Conservation (phyloP, 805 yeast genomes). For the Starmerella roubikii region DNA sequence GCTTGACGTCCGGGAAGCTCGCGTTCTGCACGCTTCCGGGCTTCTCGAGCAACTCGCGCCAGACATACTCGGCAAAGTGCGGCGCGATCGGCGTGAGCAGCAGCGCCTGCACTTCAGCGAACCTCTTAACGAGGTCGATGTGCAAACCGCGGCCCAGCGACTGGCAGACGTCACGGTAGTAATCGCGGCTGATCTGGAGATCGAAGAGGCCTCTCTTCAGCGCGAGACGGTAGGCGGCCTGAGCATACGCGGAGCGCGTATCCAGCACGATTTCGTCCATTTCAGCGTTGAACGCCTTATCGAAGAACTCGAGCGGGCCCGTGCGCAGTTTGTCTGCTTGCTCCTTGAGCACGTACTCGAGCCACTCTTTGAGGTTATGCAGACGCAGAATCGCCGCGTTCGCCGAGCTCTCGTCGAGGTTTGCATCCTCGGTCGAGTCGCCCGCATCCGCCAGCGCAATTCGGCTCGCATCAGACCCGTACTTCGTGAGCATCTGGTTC, state of each 20-base stretch:
- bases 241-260: constrained; percentile 54
- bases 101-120: constrained; percentile 76
- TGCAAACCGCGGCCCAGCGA: constrained; percentile 49
- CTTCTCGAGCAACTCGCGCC: constrained; percentile 66
- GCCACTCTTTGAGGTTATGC: constrained; percentile 88
- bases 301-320: constrained; percentile 43
- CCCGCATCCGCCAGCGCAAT: constrained; percentile 98
- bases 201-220: constrained; percentile 86
- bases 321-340: constrained; percentile 18
- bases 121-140: constrained; percentile 62
- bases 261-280: constrained; percentile 69
- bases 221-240: constrained; percentile 74
- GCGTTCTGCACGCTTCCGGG: constrained; percentile 57
- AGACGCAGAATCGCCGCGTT: constrained; percentile 94
- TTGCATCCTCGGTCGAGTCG: constrained; percentile 94
- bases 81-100: constrained; percentile 88
- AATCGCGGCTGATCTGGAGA: constrained; percentile 89
- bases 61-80: constrained; percentile 82
- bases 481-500: constrained; percentile 69
- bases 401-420: constrained; percentile 91
- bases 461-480: constrained; percentile 95
- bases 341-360: constrained; percentile 56
- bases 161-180: constrained; percentile 68
- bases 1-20: constrained; percentile 58
- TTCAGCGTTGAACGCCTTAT: constrained; percentile 83